phyloP scores from a whole-genome alignment of 257 asterid species.

The Euphrasia confusa region DNA sequence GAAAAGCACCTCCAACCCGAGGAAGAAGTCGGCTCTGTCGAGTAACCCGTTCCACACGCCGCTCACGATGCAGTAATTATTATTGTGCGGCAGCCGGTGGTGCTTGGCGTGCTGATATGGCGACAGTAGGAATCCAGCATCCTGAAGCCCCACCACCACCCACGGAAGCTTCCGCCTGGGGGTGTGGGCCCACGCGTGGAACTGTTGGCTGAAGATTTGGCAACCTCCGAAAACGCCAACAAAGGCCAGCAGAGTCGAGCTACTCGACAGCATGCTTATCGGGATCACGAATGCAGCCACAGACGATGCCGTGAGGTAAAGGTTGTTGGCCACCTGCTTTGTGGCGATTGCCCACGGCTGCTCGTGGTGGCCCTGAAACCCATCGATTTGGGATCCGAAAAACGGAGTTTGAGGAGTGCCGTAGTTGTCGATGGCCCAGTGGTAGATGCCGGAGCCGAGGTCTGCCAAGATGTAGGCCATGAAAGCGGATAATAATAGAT shows the following conservation, averaged over 20 bases:
- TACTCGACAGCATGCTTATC: neutral
- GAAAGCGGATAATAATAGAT: slow-evolving; percentile 1
- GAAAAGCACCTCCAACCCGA: slow-evolving; percentile 48
- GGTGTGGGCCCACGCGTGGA: slow-evolving; percentile 83
- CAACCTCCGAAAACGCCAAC: slow-evolving; percentile 24
- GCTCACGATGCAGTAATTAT: slow-evolving; percentile 77
- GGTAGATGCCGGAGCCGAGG: slow-evolving; percentile 38
- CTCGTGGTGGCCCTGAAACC: slow-evolving; percentile 37
- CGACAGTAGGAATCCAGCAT: slow-evolving; percentile 54
- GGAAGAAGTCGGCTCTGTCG: slow-evolving; percentile 48
- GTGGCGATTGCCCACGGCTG: slow-evolving; percentile 36
- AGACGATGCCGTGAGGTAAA: slow-evolving; percentile 25
- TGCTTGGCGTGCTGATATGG: slow-evolving; percentile 60
- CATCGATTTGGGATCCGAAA: slow-evolving; percentile 38
- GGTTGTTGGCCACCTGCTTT: slow-evolving; percentile 28
- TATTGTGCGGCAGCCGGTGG: slow-evolving; percentile 66
- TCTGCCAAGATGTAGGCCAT: slow-evolving; percentile 36
- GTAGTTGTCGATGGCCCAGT: slow-evolving; percentile 48
- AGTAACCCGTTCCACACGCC: slow-evolving; percentile 56
- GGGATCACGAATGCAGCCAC: slow-evolving; percentile 18
- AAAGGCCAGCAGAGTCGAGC: slow-evolving; percentile 27
- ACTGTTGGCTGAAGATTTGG: slow-evolving; percentile 61
- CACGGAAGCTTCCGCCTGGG: slow-evolving; percentile 54
- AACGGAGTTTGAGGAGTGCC: slow-evolving; percentile 32
- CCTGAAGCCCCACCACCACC: slow-evolving; percentile 61